Evolutionary conservation across 192 early-diverging fungal genomes (phyloP).

Genomic region (Rhizophagus prolifer): DNA sequence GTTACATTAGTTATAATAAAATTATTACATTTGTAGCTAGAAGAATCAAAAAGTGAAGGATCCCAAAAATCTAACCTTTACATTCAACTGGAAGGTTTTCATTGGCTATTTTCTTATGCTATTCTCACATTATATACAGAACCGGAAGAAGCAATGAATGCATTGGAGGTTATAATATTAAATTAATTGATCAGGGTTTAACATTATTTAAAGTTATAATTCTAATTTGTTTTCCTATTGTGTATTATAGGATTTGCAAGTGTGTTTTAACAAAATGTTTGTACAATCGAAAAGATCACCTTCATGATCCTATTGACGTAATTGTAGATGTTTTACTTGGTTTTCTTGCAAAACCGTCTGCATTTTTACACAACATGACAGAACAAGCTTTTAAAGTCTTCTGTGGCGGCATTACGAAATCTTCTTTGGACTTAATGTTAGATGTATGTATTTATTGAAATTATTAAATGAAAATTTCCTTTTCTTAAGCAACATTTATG

Average conservation of each 20-base stretch:
- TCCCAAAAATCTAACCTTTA: conserved; percentile 28
- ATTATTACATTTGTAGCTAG: not conserved
- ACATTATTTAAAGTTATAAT: not conserved
- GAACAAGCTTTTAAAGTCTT: conserved; percentile 87
- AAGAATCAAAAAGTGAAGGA: not conserved
- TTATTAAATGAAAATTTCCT: not conserved
- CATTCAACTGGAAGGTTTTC: conserved; percentile 48
- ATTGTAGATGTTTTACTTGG: conserved; percentile 89
- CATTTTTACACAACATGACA: conserved; percentile 69
- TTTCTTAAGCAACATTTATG: not conserved
- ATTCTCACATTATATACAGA: conserved; percentile 66
- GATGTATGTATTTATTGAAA: conserved; percentile 49
- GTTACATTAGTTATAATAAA: not conserved
- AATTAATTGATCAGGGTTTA: not conserved
- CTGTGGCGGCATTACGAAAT: conserved; percentile 69
- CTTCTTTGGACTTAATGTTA: conserved; percentile 72
- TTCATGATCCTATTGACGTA: conserved; percentile 83
- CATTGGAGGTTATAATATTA: conserved; percentile 10
- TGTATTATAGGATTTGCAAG: conserved; percentile 57
- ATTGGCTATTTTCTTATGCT: conserved; percentile 68
- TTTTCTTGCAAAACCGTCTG: conserved; percentile 83
- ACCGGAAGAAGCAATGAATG: conserved; percentile 50
- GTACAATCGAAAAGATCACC: conserved; percentile 41
- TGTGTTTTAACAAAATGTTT: conserved; percentile 73
- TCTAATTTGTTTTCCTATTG: too few relatives aligned